phyloP scores from a whole-genome alignment of 2,329 filamentous ascomycete genomes.

The Fusarium beomiforme region DNA sequence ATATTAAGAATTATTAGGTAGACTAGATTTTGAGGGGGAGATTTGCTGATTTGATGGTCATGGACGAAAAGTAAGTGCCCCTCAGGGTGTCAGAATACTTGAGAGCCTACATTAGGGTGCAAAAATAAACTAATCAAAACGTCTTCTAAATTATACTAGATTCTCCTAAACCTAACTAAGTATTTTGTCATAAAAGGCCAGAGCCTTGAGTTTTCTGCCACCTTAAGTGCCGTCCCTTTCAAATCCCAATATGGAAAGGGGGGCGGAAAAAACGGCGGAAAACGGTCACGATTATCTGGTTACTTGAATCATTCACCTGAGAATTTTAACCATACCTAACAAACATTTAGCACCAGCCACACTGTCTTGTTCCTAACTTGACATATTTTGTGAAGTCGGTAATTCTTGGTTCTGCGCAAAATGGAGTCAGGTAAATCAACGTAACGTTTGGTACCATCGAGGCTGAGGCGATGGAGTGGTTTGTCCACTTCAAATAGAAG shows the following conservation, averaged over 20 bases:
- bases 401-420: neutral
- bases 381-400: neutral
- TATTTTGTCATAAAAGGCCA: too few relatives aligned
- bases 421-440: slow-evolving; percentile 16
- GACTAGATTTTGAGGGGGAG: slow-evolving; percentile 14
- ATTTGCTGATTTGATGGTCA: slow-evolving; percentile 32
- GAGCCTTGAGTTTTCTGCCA: too few relatives aligned
- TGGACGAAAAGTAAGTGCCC: slow-evolving; percentile 19
- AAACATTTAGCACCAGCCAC: neutral
- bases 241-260: slow-evolving; percentile 28
- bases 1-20: slow-evolving; percentile 9
- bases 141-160: too few relatives aligned
- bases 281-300: slow-evolving; percentile 22
- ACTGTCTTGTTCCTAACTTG: neutral
- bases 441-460: slow-evolving; percentile 20
- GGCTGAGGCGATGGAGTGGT: slow-evolving; percentile 11
- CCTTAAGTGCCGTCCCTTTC: slow-evolving; percentile 23
- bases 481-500: slow-evolving; percentile 5
- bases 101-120: too few relatives aligned
- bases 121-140: too few relatives aligned
- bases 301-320: slow-evolving; percentile 25
- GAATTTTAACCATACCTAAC: neutral
- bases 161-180: too few relatives aligned
- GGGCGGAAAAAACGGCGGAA: slow-evolving; percentile 25
- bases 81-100: too few relatives aligned